Evolutionary conservation across 257 asterid genomes (phyloP).

Genomic region (Rauvolfia tetraphylla): DNA sequence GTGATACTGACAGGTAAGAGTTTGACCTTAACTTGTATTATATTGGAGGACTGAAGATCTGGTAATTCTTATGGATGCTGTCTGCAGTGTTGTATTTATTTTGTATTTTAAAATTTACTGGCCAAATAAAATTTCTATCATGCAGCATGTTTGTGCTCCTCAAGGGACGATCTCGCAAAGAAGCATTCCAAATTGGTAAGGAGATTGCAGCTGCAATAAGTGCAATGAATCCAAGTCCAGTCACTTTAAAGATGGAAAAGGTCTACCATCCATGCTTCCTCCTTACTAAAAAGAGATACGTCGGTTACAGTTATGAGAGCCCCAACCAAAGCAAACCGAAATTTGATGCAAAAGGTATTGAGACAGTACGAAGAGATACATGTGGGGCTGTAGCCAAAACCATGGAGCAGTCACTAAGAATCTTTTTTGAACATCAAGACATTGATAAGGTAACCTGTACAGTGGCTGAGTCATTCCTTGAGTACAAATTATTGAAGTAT

Average conservation of each 20-base stretch:
- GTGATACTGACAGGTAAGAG: conserved; percentile 88
- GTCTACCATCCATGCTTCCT: conserved; percentile 92
- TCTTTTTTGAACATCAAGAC: conserved; percentile 69
- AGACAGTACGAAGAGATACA: conserved; percentile 94
- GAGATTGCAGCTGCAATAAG: conserved; percentile 85
- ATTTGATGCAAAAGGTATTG: conserved; percentile 97
- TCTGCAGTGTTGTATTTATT: not conserved
- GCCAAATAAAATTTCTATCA: not conserved
- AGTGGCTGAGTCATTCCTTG: conserved; percentile 11
- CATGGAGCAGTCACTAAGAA: conserved; percentile 80
- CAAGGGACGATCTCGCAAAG: conserved; percentile 74
- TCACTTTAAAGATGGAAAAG: conserved; percentile 88
- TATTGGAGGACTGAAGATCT: not conserved
- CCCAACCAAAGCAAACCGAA: conserved; percentile 69
- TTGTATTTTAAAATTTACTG: not conserved
- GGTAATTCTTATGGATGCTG: not conserved
- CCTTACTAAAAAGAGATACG: conserved; percentile 93
- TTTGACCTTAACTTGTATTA: not conserved
- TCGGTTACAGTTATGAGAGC: conserved; percentile 91
- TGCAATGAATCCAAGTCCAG: conserved; percentile 81
- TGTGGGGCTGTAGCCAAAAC: conserved; percentile 88
- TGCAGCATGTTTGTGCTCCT: conserved; percentile 97
- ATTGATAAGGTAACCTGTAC: conserved; percentile 49
- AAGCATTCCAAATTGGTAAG: conserved; percentile 74
- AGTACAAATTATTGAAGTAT: not conserved